Conservation (phyloP, 2,329 filamentous ascomycete genomes). For the Diplodia corticola region DNA sequence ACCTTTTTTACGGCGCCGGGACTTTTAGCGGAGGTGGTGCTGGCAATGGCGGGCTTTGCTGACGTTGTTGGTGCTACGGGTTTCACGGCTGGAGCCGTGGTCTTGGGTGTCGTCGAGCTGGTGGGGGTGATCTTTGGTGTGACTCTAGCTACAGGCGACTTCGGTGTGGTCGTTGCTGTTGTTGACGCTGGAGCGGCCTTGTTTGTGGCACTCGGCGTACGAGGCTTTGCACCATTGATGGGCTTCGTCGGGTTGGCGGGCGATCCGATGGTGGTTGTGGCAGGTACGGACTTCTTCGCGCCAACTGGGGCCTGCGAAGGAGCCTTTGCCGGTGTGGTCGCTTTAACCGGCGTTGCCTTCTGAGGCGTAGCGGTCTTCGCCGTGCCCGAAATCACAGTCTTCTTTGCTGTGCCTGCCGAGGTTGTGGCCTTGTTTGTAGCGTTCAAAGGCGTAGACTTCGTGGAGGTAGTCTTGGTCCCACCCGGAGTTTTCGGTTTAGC, state of each 20-base stretch:
- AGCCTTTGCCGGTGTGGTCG: constrained; percentile 24
- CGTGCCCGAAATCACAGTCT: not conserved
- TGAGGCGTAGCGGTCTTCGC: constrained; percentile 7
- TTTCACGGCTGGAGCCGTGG: constrained; percentile 27
- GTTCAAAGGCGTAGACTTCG: constrained; percentile 17
- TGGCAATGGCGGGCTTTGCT: constrained; percentile 26
- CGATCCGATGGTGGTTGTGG: constrained; percentile 27
- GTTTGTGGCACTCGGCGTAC: constrained; percentile 6
- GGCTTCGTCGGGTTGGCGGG: constrained; percentile 2
- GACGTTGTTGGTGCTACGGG: not conserved
- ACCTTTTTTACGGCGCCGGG: constrained; percentile 38
- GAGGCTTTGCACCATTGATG: not conserved
- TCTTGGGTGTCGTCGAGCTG: constrained; percentile 28
- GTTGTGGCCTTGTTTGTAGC: not conserved
- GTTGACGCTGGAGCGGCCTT: not conserved
- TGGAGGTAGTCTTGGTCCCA: constrained; percentile 29
- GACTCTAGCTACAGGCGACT: constrained; percentile 24
- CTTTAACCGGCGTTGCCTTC: constrained; percentile 26
- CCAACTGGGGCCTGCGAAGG: constrained; percentile 30
- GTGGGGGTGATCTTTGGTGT: constrained; percentile 11
- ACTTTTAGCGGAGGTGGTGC: not conserved
- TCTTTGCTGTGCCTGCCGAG: not conserved
- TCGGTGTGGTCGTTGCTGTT: constrained; percentile 5
- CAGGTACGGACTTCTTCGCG: constrained; percentile 27
- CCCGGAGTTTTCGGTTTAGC: constrained; percentile 21